Evolutionary conservation across 2,329 filamentous ascomycete species (phyloP).

Genomic region (Aspergillus brunneoviolaceus): DNA sequence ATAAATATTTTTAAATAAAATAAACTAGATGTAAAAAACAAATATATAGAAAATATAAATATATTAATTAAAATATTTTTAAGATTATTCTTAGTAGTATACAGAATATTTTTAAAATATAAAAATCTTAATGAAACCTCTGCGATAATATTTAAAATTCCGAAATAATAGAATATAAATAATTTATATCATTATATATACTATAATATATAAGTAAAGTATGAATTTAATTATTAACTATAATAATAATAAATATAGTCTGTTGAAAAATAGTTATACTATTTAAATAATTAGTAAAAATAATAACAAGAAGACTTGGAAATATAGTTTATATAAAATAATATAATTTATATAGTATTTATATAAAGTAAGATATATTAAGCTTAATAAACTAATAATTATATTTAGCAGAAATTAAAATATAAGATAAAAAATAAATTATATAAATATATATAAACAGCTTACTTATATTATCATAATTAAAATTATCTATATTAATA

Average conservation of each 20-base stretch:
- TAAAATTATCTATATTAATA: background rate
- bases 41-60: too few species aligned
- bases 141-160: too few species aligned
- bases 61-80: too few species aligned
- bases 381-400: background rate
- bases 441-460: background rate
- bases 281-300: background rate
- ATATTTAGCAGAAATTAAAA: background rate
- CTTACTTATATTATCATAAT: background rate
- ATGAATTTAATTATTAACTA: background rate
- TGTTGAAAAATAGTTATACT: background rate
- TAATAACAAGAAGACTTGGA: background rate
- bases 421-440: background rate
- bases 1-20: too few species aligned
- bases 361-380: background rate
- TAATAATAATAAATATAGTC: background rate
- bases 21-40: too few species aligned
- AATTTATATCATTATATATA: too few species aligned
- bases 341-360: background rate
- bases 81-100: too few species aligned
- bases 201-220: too few species aligned
- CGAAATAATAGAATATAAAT: background rate
- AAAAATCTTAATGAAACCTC: too few species aligned
- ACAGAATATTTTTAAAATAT: too few species aligned
- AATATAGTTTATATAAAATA: background rate